Conservation (phyloP, 495 filamentous ascomycete genomes). For the Trichoderma parareesei region DNA sequence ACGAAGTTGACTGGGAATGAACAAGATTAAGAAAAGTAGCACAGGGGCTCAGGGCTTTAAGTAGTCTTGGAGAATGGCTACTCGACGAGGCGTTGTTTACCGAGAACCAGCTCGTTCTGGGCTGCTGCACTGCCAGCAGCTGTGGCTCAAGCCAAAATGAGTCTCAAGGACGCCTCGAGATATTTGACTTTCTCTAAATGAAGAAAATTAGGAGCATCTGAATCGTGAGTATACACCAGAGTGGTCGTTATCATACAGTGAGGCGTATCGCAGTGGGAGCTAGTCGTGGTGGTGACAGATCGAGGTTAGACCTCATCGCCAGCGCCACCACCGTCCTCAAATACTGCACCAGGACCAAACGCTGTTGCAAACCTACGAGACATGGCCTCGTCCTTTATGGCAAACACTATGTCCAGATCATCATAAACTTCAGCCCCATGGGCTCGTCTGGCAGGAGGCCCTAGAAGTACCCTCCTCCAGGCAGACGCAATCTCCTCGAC, state of each 20-base stretch:
- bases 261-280: no score
- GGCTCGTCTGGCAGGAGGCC: slow-evolving; percentile 22
- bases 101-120: no score
- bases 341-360: neutral
- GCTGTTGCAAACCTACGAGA: neutral
- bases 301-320: neutral
- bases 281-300: no score
- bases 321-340: neutral
- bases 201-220: no score
- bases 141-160: no score
- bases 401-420: neutral
- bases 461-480: slow-evolving; percentile 48
- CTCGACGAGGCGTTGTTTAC: no score
- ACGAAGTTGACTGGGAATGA: neutral
- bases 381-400: neutral
- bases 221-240: no score
- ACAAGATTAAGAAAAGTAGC: neutral
- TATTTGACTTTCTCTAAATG: no score
- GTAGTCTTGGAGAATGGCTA: neutral
- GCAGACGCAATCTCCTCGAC: slow-evolving; percentile 50
- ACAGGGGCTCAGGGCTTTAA: neutral
- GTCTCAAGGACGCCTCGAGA: no score
- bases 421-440: neutral
- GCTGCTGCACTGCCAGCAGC: no score
- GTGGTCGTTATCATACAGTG: no score